Evolutionary conservation across 495 filamentous ascomycete species (phyloP), one percentile per base, ranked within the genome.

Genomic region (Achaetomiella virescens): DNA sequence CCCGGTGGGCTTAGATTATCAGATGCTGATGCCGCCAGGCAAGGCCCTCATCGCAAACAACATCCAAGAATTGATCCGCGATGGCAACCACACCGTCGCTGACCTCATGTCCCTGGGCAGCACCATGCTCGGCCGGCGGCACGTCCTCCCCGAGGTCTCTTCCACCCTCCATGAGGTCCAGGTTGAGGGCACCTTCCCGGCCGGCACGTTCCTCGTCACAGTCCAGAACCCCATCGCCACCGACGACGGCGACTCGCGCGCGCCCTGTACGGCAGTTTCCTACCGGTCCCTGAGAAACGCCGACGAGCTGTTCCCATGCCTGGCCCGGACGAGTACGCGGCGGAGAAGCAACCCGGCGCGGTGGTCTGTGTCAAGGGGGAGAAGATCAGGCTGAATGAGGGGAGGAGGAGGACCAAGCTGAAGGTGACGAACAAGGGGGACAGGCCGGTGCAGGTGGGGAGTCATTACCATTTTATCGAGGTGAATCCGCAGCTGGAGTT

Each of bases 381-480:
- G 65, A 75, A 78, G 25, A 78, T 97, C 20, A 71, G 72, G 24
- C 64, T 98, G 57, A 96, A 89, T 65, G 78, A 87, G 58, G 89
- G 86, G 21, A 77, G 89, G 22, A 84, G 81, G 69, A 75, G 91
- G 42, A 87, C 91, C 41, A 74, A 68, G 59, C 72, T 98, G 11
- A 82, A 76, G 64, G 85, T 98, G 6, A 88, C 83, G 58, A 96
- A 88, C 67, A 89, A 84, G 55, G 95, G 93, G 2, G 95, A 97
- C 72, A 75, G 93, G 33, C 92, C 93, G 12, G 86, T 97, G 58
- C 91, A 95, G 81, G 87, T 91, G 55, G 93, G 93, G 18, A 95
- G 89, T 54, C 93, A 98, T 69, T 98, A 97, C 71, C 91, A 97
- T 72, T 90, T 98, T 69, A 81, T 96, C 64, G 93, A 98, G 75